Base-by-base conservation (phyloP, 768 basidiomycete genomes). In the Calocybe indica region DNA sequence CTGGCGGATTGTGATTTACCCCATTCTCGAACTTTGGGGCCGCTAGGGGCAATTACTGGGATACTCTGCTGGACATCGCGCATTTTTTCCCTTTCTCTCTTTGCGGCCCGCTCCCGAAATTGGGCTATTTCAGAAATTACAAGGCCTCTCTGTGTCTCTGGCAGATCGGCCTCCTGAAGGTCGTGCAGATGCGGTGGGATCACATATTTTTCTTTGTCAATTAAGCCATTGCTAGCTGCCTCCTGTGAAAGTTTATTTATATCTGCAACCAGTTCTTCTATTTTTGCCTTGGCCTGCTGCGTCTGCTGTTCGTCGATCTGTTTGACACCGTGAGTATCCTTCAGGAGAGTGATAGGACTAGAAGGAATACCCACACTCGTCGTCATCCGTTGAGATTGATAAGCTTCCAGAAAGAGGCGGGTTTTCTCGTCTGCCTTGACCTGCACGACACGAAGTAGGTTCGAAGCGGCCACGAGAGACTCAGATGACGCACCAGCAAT, bases 351-450 rank as follows among this genome's bases (percentile, higher is more conserved):
- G 47, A 46, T 11, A 39, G 30, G 42, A 34, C 29, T 6, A 34
- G 36, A 38, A 38, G 15, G 30, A 29, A 37, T 7, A 70, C 87
- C 64, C 58, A 94, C 94, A 62, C 91, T 88, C 6, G 85, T 89
- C 48, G 78, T 66, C 74, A 90, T 88, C 53, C 88, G 79, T 57
- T 86, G 82, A 12, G 83, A 73, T 44, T 82, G 76, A 62, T 91
- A 96, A 32, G 88, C 85, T 55, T 97, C 92, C 51, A 98, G 65
- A 57, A 94, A 90, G 7, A 79, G 74, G 43, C 83, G 83, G 0
- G 92, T 96, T 69, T 96, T 96, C 68, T 96, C 92, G 63, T 99
- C 96, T 48, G 91, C 92, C 70, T 95, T 97, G 52, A 97, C 83
- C 87, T 92, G 60, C 37, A 47, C 22, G 31, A 41, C 40, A 58